These are phyloP conservation scores for Umbelopsis isabellina DNA, from an alignment of 192 early-diverging fungal species.

Conservation along the genomic window DNA sequence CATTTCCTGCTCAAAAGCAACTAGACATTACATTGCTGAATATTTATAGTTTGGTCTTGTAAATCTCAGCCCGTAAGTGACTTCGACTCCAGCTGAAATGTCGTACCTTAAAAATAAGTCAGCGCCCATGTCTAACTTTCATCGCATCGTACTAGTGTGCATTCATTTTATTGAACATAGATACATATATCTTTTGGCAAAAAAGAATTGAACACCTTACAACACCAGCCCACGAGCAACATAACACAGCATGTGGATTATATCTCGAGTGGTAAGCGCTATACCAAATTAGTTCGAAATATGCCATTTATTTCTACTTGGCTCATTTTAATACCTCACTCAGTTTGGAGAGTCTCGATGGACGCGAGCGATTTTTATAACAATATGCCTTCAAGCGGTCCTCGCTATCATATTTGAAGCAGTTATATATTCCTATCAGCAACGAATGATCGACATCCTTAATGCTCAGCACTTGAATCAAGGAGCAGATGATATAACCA, in stretches of 20 bases:
- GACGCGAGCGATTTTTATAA: slow-evolving; percentile 42
- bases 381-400: slow-evolving; percentile 27
- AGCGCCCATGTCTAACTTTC: background rate
- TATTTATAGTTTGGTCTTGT: background rate
- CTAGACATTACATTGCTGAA: background rate
- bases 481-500: slow-evolving; percentile 18
- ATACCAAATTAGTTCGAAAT: background rate
- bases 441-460: slow-evolving; percentile 26
- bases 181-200: background rate
- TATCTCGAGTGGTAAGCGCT: slow-evolving; percentile 43
- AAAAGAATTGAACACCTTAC: background rate
- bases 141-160: background rate
- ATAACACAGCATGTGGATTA: slow-evolving; percentile 38
- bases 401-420: slow-evolving; percentile 41
- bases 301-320: slow-evolving; percentile 2
- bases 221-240: background rate
- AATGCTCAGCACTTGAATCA: slow-evolving; percentile 34
- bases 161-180: background rate
- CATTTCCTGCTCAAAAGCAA: background rate
- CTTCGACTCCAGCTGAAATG: background rate
- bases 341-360: slow-evolving; percentile 49
- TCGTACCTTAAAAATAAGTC: slow-evolving; percentile 18
- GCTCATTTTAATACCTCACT: background rate
- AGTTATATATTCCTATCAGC: slow-evolving; percentile 37
- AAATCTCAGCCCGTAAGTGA: slow-evolving; percentile 14